Conservation (phyloP, 805 yeast species). For the Yamadazyma insecticola region DNA sequence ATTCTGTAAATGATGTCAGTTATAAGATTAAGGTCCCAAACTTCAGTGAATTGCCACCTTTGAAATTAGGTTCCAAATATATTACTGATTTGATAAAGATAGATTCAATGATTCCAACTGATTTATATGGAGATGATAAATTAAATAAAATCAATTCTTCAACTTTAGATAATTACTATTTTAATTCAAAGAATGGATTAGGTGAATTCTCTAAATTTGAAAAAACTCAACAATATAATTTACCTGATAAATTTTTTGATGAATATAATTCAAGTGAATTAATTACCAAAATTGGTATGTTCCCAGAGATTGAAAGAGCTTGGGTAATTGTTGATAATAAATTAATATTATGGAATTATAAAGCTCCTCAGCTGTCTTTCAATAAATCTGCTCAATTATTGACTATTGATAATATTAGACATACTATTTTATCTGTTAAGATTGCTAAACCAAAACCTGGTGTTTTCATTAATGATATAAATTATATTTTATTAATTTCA, state of each 20-base stretch:
- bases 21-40: constrained; percentile 45
- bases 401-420: constrained; percentile 76
- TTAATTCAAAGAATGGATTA: constrained; percentile 36
- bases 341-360: constrained; percentile 80
- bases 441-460: constrained; percentile 78
- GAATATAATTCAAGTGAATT: constrained; percentile 65
- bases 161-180: constrained; percentile 61
- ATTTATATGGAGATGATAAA: constrained; percentile 51
- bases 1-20: constrained; percentile 35
- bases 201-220: constrained; percentile 72
- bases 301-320: constrained; percentile 73
- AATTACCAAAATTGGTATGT: constrained; percentile 74
- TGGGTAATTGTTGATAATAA: constrained; percentile 86
- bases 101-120: constrained; percentile 56
- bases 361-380: constrained; percentile 46
- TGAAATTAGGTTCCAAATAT: constrained; percentile 59
- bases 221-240: constrained; percentile 57
- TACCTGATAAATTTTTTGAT: constrained; percentile 78
- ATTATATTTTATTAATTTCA: constrained; percentile 66
- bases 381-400: constrained; percentile 52
- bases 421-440: constrained; percentile 70
- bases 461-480: constrained; percentile 75
- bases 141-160: constrained; percentile 41
- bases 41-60: constrained; percentile 47
- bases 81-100: constrained; percentile 53